Evolutionary conservation across 805 yeast genomes (phyloP).

Genomic region (Sugiyamaella mastotermitis): DNA sequence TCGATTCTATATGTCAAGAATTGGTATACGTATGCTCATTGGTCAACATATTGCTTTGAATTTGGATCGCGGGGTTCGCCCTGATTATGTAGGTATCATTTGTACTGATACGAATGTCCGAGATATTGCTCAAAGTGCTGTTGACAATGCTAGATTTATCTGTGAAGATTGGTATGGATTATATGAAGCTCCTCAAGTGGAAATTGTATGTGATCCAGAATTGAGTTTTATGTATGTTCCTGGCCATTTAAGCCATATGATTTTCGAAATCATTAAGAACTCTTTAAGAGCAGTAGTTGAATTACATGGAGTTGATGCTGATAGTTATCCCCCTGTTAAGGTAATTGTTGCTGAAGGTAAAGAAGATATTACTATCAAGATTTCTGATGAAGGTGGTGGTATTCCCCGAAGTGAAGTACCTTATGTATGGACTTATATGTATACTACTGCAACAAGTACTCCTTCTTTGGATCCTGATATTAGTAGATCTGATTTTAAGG

Average conservation of each 20-base stretch:
- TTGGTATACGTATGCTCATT: slow-evolving; percentile 87
- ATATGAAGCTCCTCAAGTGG: slow-evolving; percentile 79
- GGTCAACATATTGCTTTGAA: slow-evolving; percentile 90
- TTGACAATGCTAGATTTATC: slow-evolving; percentile 83
- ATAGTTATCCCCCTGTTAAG: slow-evolving; percentile 76
- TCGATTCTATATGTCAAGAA: slow-evolving; percentile 81
- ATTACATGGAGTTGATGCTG: slow-evolving; percentile 59
- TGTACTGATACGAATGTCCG: slow-evolving; percentile 79
- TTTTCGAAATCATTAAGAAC: slow-evolving; percentile 82
- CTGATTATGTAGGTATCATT: slow-evolving; percentile 81
- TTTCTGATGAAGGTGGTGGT: slow-evolving; percentile 93
- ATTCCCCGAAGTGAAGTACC: slow-evolving; percentile 81
- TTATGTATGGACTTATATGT: slow-evolving; percentile 83
- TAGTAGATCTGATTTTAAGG: slow-evolving; percentile 61
- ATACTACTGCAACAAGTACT: slow-evolving; percentile 75
- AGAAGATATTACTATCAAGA: slow-evolving; percentile 85
- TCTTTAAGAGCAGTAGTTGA: slow-evolving; percentile 87
- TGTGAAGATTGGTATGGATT: slow-evolving; percentile 89
- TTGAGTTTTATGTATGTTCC: slow-evolving; percentile 87
- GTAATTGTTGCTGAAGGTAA: slow-evolving; percentile 83
- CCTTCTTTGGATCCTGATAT: slow-evolving; percentile 58
- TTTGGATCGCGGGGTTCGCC: slow-evolving; percentile 51
- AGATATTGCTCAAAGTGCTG: slow-evolving; percentile 80
- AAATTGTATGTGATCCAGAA: slow-evolving; percentile 68
- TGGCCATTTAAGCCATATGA: slow-evolving; percentile 86